Base-by-base conservation (phyloP, 306 rosid species). In the Ormosia semicastrata region DNA sequence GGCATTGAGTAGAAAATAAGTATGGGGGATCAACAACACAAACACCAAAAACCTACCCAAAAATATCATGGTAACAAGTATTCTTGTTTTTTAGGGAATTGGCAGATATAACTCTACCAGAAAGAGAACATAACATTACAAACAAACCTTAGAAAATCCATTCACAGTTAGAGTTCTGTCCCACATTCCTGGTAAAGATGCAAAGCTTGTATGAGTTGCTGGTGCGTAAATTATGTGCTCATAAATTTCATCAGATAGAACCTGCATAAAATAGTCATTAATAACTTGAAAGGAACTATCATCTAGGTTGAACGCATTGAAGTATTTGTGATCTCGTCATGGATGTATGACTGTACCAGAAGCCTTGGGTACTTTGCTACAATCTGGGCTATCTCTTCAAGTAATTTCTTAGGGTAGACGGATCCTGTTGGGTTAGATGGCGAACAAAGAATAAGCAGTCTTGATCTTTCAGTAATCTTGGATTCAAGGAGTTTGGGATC, bases 401-500 rank as follows among this genome's bases (percentile, higher is more conserved):
- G 97, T 82, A 89, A 79, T 80, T 81, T 80, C 85, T 92, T 96
- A n/a, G 98, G 97, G 87, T 89, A 92, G 52, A 96, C 99, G 7
- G 97, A 92, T 62, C 99, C 99, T 1, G 99, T 96, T 47, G 99
- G 99, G 84, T 96, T 96, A 66, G 97, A 92, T 58, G 99, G 99
- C 1, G 99, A 93, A 73, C 99, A 93, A 62, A 96, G 91, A 85
- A 96, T 91, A 76, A 96, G 66, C 68, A 96, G 57, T 80, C 99
- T 92, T 13, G 99, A 93, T 80, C 73, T 93, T 75, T 89, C 91
- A 10, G 93, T 93, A 81, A 96, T 80, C 81, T 77, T 87, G 74
- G 99, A 85, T 71, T 93, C 89, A 1, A 96, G 97, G 57, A 82
- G 85, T 73, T 89, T 87, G 56, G 97, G 94, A 82, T 96, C 98